Evolutionary conservation across 306 rosid species (phyloP).

Genomic region (Neltuma alba): DNA sequence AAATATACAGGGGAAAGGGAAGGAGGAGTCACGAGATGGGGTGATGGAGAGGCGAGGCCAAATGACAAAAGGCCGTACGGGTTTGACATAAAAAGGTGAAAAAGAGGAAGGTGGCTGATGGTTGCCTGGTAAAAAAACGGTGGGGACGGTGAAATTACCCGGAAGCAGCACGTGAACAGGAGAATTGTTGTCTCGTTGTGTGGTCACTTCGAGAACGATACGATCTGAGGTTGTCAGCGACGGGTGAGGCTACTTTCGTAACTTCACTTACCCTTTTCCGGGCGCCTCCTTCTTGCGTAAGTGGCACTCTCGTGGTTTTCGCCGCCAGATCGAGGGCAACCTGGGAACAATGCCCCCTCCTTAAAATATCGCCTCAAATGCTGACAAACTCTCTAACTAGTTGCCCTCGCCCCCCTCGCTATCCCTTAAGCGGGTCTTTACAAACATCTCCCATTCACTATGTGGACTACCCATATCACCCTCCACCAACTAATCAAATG

Average conservation of each 20-base stretch:
- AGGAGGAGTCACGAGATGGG: background rate
- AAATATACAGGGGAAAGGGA: background rate
- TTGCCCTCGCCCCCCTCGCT: background rate
- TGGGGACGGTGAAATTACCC: conserved; percentile 10
- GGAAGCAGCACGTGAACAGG: conserved; percentile 34
- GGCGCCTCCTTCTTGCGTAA: background rate
- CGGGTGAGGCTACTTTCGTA: background rate
- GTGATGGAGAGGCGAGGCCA: background rate
- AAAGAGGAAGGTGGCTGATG: background rate
- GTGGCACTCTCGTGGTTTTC: background rate
- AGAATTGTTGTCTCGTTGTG: conserved; percentile 37
- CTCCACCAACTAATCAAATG: background rate
- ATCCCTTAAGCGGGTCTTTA: background rate
- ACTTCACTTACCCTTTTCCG: background rate
- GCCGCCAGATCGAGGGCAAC: background rate
- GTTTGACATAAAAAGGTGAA: background rate
- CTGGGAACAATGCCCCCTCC: background rate
- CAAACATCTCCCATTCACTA: background rate
- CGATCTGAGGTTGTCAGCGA: background rate
- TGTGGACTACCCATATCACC: background rate
- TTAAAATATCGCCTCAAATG: background rate
- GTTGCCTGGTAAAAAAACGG: background rate
- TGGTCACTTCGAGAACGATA: background rate
- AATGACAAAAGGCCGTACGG: background rate
- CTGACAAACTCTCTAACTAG: conserved; percentile 5